Base-by-base conservation (phyloP, 257 asterid genomes). In the Plantago ovata region DNA sequence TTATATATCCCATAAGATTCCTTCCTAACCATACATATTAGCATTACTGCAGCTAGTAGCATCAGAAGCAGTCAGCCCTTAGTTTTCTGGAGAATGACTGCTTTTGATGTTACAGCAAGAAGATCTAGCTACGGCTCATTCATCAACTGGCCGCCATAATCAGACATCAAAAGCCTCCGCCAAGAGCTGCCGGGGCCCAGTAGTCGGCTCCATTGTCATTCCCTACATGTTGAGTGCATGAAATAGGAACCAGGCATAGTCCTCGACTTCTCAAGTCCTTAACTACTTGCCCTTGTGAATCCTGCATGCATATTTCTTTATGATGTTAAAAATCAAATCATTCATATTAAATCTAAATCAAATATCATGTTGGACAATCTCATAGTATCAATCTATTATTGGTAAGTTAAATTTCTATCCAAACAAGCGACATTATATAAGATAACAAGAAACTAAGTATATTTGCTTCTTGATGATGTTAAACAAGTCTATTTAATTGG, bases 211-310 rank as follows among this genome's bases (percentile, higher is more conserved):
- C 95, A 13, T 67, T 69, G 66, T 83, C 94, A 12, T 63, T 74
- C 63, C 82, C 95, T 0, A 87, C 84, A 19, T 78, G 71, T 62
- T 81, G 89, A 28, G 89, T 87, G 81, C 84, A 87, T 60, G 96
- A 78, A n/a, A 81, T 74, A 1, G 98, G 96, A 61, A 91, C 87
- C 77, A 91, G 63, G 62, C 98, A 91, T 65, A 91, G 62, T 38
- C 96, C 98, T 80, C 91, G 73, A 67, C 89, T 87, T 71, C 77
- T 81, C 66, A 91, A 75, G 64, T 87, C 95, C 60, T 70, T 82
- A 7, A 20, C 56, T 52, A 52, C 80, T 53, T 51, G 46, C 10
- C 65, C 74, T 23, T 79, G 82, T 18, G 69, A 59, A 40, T 68
- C 89, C 96, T 83, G 68, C 13, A 56, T 24, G 15, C 10, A 51